Percentiles rank a stretch among this genome's conserved stretches.
Conservation (phyloP, 1,139 yeast genomes). For the Suhomyces wounanorum region DNA sequence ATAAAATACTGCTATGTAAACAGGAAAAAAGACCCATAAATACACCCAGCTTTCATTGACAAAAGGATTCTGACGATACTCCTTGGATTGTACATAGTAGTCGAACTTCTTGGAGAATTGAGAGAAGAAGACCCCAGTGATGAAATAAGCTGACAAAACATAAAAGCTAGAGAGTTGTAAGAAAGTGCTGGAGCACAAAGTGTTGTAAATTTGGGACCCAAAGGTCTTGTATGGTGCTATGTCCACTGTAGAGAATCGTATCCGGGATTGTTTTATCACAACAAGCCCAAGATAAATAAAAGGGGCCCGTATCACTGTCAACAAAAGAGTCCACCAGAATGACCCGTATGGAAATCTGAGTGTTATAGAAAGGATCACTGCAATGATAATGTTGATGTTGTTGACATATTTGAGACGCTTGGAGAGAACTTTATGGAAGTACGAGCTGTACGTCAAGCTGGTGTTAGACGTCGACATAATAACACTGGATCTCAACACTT, state of each 20-base stretch:
- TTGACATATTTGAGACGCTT: constrained; percentile 41
- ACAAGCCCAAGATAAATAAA: constrained; percentile 31
- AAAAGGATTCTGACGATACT: constrained; percentile 54
- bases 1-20: constrained; percentile 48
- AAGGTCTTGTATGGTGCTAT: constrained; percentile 52
- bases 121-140: constrained; percentile 32
- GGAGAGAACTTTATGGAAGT: constrained; percentile 34
- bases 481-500: neutral
- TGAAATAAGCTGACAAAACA: constrained; percentile 38
- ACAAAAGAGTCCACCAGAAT: constrained; percentile 34
- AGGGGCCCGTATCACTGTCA: constrained; percentile 35
- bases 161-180: constrained; percentile 39
- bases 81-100: constrained; percentile 43
- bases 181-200: constrained; percentile 45
- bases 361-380: constrained; percentile 29
- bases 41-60: constrained; percentile 65
- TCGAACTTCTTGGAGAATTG: constrained; percentile 29
- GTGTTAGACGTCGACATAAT: constrained; percentile 5
- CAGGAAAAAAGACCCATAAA: constrained; percentile 44
- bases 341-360: constrained; percentile 31
- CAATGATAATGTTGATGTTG: constrained; percentile 32
- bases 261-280: constrained; percentile 51
- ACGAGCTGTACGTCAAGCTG: constrained; percentile 24
- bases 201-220: constrained; percentile 48
- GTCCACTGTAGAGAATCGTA: constrained; percentile 52